phyloP scores from a whole-genome alignment of 2,329 filamentous ascomycete genomes.

The Sporothrix phasma region DNA sequence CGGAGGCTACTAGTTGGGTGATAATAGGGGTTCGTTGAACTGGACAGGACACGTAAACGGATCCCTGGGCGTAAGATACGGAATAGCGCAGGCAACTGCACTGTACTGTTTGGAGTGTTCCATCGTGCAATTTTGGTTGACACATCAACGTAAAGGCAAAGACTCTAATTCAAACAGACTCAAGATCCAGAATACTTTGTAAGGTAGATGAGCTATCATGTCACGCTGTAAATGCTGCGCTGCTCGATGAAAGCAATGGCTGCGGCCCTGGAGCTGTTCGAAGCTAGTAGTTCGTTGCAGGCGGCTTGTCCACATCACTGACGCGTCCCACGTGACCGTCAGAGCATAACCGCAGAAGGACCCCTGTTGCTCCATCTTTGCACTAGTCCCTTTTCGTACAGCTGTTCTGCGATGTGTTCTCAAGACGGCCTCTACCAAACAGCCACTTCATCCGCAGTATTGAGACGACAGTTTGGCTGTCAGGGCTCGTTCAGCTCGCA shows the following conservation, averaged over 20 bases:
- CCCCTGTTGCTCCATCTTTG: background rate
- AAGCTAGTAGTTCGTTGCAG: background rate
- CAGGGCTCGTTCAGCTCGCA: conserved; percentile 6
- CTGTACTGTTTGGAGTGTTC: background rate
- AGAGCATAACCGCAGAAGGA: background rate
- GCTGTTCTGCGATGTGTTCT: conserved; percentile 17
- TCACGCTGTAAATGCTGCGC: too few relatives aligned
- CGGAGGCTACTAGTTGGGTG: background rate
- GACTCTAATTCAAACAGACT: too few relatives aligned
- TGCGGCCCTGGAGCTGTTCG: background rate
- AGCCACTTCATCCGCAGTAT: conserved; percentile 5
- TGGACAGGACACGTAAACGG: conserved; percentile 7
- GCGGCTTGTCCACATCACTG: too few relatives aligned
- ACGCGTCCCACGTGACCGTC: background rate
- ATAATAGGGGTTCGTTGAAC: conserved; percentile 10
- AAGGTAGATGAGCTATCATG: too few relatives aligned
- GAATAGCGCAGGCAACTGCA: too few relatives aligned
- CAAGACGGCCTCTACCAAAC: conserved; percentile 3
- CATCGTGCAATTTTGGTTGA: too few relatives aligned
- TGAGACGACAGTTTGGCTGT: conserved; percentile 1
- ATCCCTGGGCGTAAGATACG: background rate
- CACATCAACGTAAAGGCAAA: too few relatives aligned
- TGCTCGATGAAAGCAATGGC: too few relatives aligned
- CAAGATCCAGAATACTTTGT: too few relatives aligned
- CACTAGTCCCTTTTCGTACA: conserved; percentile 17